Evolutionary conservation across 805 yeast genomes (phyloP), one percentile per base, ranked within the genome.

Genomic region (Zygosaccharomyces lentus): DNA sequence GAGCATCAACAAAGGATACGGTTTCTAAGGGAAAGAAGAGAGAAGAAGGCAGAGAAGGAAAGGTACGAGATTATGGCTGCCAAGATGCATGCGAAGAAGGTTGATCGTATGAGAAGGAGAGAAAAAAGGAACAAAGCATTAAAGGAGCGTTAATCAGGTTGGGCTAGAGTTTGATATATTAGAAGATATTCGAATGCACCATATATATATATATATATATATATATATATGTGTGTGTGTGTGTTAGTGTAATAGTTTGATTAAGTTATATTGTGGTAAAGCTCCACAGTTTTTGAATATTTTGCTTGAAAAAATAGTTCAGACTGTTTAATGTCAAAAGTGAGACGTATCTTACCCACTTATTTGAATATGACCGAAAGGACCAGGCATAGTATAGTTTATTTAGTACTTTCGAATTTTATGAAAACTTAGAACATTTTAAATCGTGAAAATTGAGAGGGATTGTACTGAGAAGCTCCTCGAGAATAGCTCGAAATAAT

Each of bases 121-220:
- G 99, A 91, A 64, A 91, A 91, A 84, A 82, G 98, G 70, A 91
- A 90, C 72, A 91, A 91, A 71, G 72, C 89, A 59, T 80, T 90
- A 64, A 88, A 83, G 65, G 98, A 90, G 62, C 96, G 97, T 67
- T 85, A 64, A 48, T 12, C 16, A 21, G 3, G 13, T 9, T 25
- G 23, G 9, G 13, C 32, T 12, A 13, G 32, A 29, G 6, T 29
- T 9, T 13, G 32, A 13, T 29, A 29, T 12, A 29, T 29, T 12
- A 29, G n/a, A 29, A 7, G 32, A 13, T 12, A 29, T 19, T 19
- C 5, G 21, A 3, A 19, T 5, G 21, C 21, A 19, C 21, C n/a
- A n/a, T n/a, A n/a, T n/a, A n/a, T n/a, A n/a, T n/a, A n/a, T n/a
- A n/a, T n/a, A n/a, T n/a, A n/a, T n/a, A n/a, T n/a, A n/a, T n/a